Conservation (phyloP, 495 filamentous ascomycete genomes). For the Neurospora sp. region DNA sequence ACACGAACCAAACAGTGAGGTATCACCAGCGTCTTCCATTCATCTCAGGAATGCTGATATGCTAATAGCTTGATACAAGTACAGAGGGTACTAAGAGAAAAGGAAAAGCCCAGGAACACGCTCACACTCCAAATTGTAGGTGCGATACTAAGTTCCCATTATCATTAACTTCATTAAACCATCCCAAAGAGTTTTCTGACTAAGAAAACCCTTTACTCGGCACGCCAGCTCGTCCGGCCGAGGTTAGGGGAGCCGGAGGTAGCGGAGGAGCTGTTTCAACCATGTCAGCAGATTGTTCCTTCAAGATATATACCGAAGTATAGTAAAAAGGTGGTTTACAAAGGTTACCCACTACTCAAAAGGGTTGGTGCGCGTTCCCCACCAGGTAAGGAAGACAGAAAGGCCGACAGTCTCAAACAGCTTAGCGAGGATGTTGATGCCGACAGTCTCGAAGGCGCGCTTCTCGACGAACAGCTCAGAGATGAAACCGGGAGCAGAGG, state of each 20-base stretch:
- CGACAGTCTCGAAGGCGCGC: constrained; percentile 79
- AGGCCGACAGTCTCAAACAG: constrained; percentile 90
- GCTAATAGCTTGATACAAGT: background rate
- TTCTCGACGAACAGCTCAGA: constrained; percentile 83
- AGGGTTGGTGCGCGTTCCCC: constrained; percentile 88
- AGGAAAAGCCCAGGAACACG: background rate
- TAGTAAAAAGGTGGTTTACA: background rate
- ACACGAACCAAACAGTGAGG: background rate
- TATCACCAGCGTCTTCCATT: background rate
- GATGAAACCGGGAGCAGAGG: constrained; percentile 79
- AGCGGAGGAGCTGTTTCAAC: background rate
- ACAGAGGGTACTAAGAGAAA: background rate
- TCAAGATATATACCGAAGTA: too few species aligned
- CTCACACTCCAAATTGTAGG: constrained; percentile 1
- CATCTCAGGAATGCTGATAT: background rate
- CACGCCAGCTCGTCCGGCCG: constrained; percentile 13
- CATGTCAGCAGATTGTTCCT: too few species aligned
- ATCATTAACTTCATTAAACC: constrained; percentile 1
- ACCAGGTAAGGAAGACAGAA: constrained; percentile 87
- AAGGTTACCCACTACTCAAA: constrained; percentile 44
- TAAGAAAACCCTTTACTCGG: constrained; percentile 8
- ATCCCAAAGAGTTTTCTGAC: background rate
- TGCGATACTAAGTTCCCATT: constrained; percentile 1
- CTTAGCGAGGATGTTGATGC: constrained; percentile 70
- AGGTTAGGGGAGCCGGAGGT: background rate